Evolutionary conservation across 192 early-diverging fungal species (phyloP).

Genomic region (Coemansia asiatica): DNA sequence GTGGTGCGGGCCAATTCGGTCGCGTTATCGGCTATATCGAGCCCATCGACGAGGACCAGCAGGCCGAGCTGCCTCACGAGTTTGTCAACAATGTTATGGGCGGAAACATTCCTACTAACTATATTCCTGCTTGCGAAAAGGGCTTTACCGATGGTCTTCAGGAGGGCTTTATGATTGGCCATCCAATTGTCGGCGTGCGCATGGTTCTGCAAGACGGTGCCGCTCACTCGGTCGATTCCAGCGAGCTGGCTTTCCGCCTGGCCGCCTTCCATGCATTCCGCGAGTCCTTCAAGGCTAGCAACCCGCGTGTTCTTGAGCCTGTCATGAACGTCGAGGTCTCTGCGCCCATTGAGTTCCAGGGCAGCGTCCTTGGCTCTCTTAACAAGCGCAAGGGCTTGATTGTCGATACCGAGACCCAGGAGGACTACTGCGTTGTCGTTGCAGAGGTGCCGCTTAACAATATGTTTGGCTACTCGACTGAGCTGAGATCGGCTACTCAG

Average conservation of each 20-base stretch:
- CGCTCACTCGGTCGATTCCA: constrained; percentile 92
- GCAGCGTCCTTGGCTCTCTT: constrained; percentile 83
- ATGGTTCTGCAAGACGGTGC: constrained; percentile 91
- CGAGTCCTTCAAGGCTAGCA: constrained; percentile 82
- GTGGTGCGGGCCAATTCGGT: constrained; percentile 95
- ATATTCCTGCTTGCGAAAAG: constrained; percentile 94
- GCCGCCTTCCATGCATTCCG: constrained; percentile 86
- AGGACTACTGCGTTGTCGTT: constrained; percentile 84
- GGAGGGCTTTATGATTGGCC: constrained; percentile 90
- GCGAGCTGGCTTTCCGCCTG: constrained; percentile 92
- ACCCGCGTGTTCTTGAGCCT: constrained; percentile 87
- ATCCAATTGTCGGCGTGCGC: constrained; percentile 80
- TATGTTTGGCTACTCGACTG: constrained; percentile 99
- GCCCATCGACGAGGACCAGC: constrained; percentile 65
- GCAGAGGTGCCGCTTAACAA: constrained; percentile 94
- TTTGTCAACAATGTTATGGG: constrained; percentile 88
- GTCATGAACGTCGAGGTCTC: constrained; percentile 93
- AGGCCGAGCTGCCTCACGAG: constrained; percentile 64
- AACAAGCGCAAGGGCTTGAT: constrained; percentile 98
- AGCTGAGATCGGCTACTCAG: constrained; percentile 86
- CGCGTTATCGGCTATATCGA: constrained; percentile 90
- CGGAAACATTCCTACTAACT: constrained; percentile 91
- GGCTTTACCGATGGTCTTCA: constrained; percentile 88
- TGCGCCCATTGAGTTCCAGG: constrained; percentile 91
- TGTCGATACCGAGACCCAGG: constrained; percentile 85